Base-by-base conservation (phyloP, 805 yeast genomes). In the Candida yuanshanica region DNA sequence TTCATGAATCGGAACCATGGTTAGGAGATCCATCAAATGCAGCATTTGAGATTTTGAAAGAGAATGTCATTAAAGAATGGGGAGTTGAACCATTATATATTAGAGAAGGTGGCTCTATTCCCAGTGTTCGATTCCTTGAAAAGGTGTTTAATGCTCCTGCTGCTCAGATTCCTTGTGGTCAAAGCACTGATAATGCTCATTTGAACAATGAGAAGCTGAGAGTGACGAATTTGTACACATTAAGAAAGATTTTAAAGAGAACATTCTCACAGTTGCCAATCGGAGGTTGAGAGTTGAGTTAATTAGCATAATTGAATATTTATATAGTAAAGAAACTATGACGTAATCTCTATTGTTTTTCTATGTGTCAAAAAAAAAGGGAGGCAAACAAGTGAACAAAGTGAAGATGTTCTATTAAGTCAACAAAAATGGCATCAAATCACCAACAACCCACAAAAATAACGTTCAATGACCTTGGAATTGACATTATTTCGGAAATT, bases 71-170 rank as follows among this genome's bases (percentile, higher is more conserved):
- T 33, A 60, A 66, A 4, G 85, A 80, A 41, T 91, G 99, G 99
- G 78, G 75, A 0, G 64, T 69, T 11, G 86, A 84, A 41, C 97
- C 98, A 2, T 65, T 91, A 33, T 82, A 80, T 45, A 86, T 93
- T 24, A 76, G 98, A 49, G 99, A 93, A 65, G 99, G 99, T 46
- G 99, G 99, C 0, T 87, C 97, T 0, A 89, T 91, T 59, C 97
- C 99, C 2, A 82, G 91, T 10, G 80, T 93, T 7, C 65, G 96
- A 47, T 83, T 83, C 45, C 64, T 91, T 49, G 99, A 91, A 53
- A 85, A 85, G 59, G 68, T 74, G 11, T 85, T 91, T 50, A 62
- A 72, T 39, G 96, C 98, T 4, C 86, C 87, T 20, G 98, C 96
- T 2, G 95, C 91, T 1, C 98, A 93, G 61, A 76, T 93, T 25